Evolutionary conservation across 768 basidiomycete genomes (phyloP).

Genomic region (Tricholoma terreum): DNA sequence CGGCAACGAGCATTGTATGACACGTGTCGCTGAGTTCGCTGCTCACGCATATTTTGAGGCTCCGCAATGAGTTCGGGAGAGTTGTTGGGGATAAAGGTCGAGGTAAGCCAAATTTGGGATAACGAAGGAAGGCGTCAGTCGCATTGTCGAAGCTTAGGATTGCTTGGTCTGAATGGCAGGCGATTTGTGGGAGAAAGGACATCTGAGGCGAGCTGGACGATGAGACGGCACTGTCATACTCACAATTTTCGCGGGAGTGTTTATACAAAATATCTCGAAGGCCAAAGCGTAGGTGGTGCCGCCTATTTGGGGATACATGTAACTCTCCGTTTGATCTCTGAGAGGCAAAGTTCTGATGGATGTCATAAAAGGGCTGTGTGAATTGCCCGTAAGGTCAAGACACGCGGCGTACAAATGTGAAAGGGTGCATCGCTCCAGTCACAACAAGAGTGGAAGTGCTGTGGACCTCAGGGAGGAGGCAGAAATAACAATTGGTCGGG

Average conservation of each 20-base stretch:
- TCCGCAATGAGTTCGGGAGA: background rate
- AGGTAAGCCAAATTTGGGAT: no score
- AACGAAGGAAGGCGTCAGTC: no score
- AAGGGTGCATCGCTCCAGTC: no score
- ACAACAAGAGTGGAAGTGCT: no score
- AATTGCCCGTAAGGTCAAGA: background rate
- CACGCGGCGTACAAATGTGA: background rate
- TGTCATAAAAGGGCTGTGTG: background rate
- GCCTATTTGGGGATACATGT: background rate
- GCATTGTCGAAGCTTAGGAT: background rate
- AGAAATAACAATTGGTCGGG: background rate
- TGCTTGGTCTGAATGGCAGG: background rate
- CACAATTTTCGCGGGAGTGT: background rate
- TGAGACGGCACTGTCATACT: background rate
- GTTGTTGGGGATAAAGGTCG: no score
- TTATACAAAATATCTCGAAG: conserved; percentile 2
- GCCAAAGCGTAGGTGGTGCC: conserved; percentile 1
- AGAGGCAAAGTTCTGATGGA: background rate
- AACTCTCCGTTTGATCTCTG: background rate
- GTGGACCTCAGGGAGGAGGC: no score
- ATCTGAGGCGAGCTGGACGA: background rate
- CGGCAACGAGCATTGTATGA: background rate
- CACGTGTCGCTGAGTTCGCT: background rate
- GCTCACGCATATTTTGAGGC: background rate
- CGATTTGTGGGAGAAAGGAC: background rate